These are phyloP conservation scores for Collybia mongolica DNA, from an alignment of 768 basidiomycete genomes.

Conservation along the genomic window DNA sequence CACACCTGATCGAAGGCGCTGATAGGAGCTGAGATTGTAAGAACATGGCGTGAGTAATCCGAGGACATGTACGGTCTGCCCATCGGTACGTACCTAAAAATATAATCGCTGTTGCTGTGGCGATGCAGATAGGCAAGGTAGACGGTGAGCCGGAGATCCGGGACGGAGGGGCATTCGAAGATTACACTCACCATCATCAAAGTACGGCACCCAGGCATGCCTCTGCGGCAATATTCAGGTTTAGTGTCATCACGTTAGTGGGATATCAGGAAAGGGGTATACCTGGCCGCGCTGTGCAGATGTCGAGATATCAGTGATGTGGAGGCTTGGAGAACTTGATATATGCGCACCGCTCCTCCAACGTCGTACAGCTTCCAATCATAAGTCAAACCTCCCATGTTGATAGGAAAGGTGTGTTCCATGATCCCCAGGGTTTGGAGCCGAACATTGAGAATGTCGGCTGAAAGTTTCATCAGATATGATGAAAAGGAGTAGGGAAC, in stretches of 20 bases:
- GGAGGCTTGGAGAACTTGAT: background rate
- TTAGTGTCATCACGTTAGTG: too few species aligned
- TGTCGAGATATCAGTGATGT: background rate
- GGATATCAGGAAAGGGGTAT: too few species aligned
- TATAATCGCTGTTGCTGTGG: conserved; percentile 75
- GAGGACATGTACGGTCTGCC: too few species aligned
- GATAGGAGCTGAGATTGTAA: conserved; percentile 59
- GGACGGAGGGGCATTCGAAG: too few species aligned
- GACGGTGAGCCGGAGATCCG: too few species aligned
- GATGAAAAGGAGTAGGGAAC: background rate
- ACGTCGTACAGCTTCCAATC: conserved; percentile 85
- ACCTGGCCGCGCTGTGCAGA: conserved; percentile 57
- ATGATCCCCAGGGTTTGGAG: conserved; percentile 79
- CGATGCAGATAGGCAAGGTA: too few species aligned
- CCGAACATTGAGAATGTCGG: conserved; percentile 77
- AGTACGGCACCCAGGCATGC: conserved; percentile 82
- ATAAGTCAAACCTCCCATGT: conserved; percentile 58
- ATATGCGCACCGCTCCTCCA: conserved; percentile 65
- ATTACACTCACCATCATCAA: conserved; percentile 80
- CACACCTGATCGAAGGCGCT: conserved; percentile 84
- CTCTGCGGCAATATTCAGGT: too few species aligned
- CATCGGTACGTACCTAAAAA: conserved; percentile 56
- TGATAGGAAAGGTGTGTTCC: conserved; percentile 72
- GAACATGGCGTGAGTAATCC: background rate
- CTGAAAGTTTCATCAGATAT: conserved; percentile 29